Conservation (phyloP, 176 grass and related monocot genomes). For the Avena eriantha region DNA sequence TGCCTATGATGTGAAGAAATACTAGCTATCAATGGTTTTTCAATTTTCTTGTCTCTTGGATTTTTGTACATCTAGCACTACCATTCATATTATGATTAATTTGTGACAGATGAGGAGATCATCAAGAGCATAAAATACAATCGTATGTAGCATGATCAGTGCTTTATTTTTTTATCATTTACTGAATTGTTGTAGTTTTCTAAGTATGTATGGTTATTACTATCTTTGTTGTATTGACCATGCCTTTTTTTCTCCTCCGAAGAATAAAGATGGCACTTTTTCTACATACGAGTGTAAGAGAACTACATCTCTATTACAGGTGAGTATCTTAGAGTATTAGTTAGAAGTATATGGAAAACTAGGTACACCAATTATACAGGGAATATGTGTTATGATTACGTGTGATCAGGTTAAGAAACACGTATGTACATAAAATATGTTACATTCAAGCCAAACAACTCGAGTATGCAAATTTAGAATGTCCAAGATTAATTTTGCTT, state of each 20-base stretch:
- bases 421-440: no score
- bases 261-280: constrained; percentile 69
- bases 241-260: not conserved
- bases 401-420: not conserved
- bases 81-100: no score
- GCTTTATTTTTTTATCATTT: not conserved
- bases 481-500: not conserved
- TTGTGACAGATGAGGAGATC: not conserved
- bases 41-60: no score
- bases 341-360: not conserved
- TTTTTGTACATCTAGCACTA: no score
- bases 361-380: no score
- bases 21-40: no score
- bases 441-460: not conserved
- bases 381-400: no score
- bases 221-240: not conserved
- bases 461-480: not conserved
- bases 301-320: constrained; percentile 56
- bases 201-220: not conserved
- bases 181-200: not conserved
- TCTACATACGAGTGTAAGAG: constrained; percentile 51
- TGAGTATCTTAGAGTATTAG: not conserved
- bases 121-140: not conserved
- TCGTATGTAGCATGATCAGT: not conserved
- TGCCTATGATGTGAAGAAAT: not conserved